Percentiles rank a stretch among this genome's conserved stretches.
Conservation (phyloP, 805 yeast species). For the Wickerhamomyces mucosus region DNA sequence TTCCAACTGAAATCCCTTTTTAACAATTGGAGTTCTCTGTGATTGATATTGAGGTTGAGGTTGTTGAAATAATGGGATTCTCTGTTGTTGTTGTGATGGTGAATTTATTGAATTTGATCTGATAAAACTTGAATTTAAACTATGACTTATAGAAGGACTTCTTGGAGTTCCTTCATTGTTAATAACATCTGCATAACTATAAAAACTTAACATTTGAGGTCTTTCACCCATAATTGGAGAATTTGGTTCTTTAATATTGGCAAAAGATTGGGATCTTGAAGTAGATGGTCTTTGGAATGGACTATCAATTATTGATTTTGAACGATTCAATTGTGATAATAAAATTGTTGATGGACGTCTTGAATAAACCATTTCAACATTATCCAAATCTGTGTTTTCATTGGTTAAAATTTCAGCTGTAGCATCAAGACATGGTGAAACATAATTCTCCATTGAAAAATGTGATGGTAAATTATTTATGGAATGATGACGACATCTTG, state of each 20-base stretch:
- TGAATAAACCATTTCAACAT: conserved; percentile 61
- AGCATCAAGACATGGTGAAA: conserved; percentile 79
- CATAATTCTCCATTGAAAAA: conserved; percentile 49
- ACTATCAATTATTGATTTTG: conserved; percentile 8
- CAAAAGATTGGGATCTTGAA: conserved; percentile 16
- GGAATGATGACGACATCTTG: conserved; percentile 19
- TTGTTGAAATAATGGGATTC: conserved; percentile 9
- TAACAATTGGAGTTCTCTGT: conserved; percentile 10
- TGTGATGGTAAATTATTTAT: conserved; percentile 26
- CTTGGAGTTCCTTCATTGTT: conserved; percentile 54
- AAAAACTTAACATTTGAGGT: conserved; percentile 35
- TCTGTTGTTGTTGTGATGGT: conserved; percentile 16
- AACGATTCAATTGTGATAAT: conserved; percentile 27
- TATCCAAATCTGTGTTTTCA: conserved; percentile 47
- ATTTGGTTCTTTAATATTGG: conserved; percentile 14
- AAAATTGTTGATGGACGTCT: conserved; percentile 49
- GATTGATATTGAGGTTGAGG: conserved; percentile 22
- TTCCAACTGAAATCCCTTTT: conserved; percentile 14
- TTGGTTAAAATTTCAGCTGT: conserved; percentile 56
- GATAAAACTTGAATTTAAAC: conserved; percentile 26
- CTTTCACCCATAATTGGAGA: conserved; percentile 8
- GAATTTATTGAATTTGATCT: conserved; percentile 10
- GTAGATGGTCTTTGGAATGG: conserved; percentile 12
- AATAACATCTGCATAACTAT: conserved; percentile 74
- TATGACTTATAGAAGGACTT: conserved; percentile 47